Evolutionary conservation across 2,329 filamentous ascomycete genomes (phyloP).

Genomic region (Coniochaeta sp.): DNA sequence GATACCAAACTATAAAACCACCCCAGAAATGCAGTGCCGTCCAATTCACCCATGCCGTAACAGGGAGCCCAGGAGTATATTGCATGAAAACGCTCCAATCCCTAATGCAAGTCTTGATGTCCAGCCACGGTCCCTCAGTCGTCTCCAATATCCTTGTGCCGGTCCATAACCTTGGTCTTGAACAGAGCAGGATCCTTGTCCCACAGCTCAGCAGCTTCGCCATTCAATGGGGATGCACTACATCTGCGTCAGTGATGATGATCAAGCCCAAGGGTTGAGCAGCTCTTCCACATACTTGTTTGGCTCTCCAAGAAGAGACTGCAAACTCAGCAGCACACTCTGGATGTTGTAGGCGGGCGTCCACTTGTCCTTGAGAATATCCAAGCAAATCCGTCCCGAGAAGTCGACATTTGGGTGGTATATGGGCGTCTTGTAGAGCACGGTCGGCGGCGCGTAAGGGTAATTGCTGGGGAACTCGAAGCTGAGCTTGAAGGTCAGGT

Average conservation of each 20-base stretch:
- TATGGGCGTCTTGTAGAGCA: constrained; percentile 96
- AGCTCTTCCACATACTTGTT: constrained; percentile 69
- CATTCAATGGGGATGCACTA: constrained; percentile 89
- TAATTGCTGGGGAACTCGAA: constrained; percentile 91
- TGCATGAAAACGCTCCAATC: constrained; percentile 8
- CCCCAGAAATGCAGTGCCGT: constrained; percentile 16
- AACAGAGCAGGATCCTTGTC: constrained; percentile 82
- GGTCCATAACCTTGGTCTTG: constrained; percentile 63
- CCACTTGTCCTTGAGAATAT: constrained; percentile 99
- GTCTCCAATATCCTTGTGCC: constrained; percentile 58
- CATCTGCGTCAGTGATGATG: not conserved
- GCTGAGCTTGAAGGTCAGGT: constrained; percentile 82
- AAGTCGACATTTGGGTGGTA: constrained; percentile 99
- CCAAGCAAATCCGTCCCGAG: constrained; percentile 90
- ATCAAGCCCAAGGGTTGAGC: not conserved
- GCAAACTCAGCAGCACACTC: constrained; percentile 84
- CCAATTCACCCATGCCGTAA: not conserved
- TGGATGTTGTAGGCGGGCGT: constrained; percentile 96
- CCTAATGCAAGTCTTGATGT: constrained; percentile 4
- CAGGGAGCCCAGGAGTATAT: not conserved
- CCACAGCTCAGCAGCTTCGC: constrained; percentile 93
- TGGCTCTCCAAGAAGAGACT: constrained; percentile 91
- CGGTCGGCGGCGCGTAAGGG: constrained; percentile 82
- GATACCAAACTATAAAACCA: not conserved
- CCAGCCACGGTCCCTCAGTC: constrained; percentile 32